Evolutionary conservation across 805 yeast genomes (phyloP), one percentile per base, ranked within the genome.

Genomic region (Spathaspora sp.): DNA sequence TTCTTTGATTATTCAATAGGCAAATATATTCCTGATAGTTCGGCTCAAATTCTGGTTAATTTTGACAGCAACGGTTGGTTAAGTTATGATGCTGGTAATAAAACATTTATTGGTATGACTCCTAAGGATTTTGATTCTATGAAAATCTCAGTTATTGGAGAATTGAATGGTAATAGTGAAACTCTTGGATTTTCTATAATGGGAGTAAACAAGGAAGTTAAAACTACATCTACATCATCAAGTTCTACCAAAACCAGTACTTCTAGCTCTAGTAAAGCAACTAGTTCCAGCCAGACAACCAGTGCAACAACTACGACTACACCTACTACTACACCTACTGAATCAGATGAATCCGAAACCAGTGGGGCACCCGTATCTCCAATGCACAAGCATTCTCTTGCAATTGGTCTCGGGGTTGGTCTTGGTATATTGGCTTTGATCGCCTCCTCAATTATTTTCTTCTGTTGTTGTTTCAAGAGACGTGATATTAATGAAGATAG

Each of bases 381-480:
- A 31, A 8, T 31, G 5, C 7, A 14, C 40, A 35, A 35, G 14
- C 40, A 16, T 9, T 17, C 45, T 14, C 45, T 42, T 26, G 31
- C 80, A 2, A 87, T 93, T 62, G 96, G 92, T 1, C 78, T 92
- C 53, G 97, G 97, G 50, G 92, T 88, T n/a, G 89, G 86, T 1
- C 77, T 94, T 46, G 96, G 97, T 1, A 63, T 7, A 16, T 7
- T 79, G 0, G 69, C 81, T 2, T 77, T 78, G 1, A 59, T 87
- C 0, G 59, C 83, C 8, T 57, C 82, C 2, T 77, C 81, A 0
- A 74, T 72, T 0, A 48, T 79, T 1, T 47, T 89, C 5, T 70
- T 86, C 55, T 73, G 79, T 58, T 69, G 71, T 56, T 81, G 77
- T 79, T 72, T 58, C 55, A 75, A 54, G 47, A 59, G 59, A 26